Evolutionary conservation across 2,329 filamentous ascomycete species (phyloP).

Genomic region (Exophiala sideris): DNA sequence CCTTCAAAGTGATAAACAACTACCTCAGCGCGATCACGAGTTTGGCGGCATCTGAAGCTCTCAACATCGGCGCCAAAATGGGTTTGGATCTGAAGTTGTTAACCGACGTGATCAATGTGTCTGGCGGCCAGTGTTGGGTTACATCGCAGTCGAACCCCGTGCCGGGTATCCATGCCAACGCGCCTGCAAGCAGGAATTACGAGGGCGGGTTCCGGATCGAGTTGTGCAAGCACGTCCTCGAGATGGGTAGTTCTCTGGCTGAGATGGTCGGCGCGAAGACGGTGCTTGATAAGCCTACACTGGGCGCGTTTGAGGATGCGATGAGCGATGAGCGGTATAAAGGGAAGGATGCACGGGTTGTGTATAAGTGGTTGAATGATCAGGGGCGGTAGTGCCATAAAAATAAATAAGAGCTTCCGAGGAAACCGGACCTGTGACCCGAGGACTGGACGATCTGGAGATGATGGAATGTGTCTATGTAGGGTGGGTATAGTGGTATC

Average conservation of each 20-base stretch:
- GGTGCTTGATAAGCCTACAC: conserved; percentile 49
- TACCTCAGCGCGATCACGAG: conserved; percentile 30
- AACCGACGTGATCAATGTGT: conserved; percentile 31
- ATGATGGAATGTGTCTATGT: not conserved
- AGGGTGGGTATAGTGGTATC: no score
- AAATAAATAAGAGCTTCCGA: no score
- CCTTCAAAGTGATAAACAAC: conserved; percentile 34
- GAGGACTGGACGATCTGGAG: not conserved
- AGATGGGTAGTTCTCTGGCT: conserved; percentile 55
- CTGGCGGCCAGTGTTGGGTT: conserved; percentile 31
- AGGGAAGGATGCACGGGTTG: conserved; percentile 56
- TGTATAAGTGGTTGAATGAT: conserved; percentile 55
- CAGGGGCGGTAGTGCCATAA: conserved; percentile 6
- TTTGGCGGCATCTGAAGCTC: conserved; percentile 29
- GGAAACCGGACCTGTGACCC: no score
- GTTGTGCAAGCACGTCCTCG: conserved; percentile 59
- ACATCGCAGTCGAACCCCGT: conserved; percentile 31
- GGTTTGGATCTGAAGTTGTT: conserved; percentile 30
- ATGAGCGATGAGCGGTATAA: conserved; percentile 51
- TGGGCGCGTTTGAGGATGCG: conserved; percentile 52
- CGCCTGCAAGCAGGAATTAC: conserved; percentile 38
- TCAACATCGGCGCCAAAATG: conserved; percentile 32
- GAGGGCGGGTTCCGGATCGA: conserved; percentile 52
- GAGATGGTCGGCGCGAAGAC: conserved; percentile 50
- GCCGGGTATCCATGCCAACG: conserved; percentile 41